phyloP scores from a whole-genome alignment of 768 basidiomycete genomes.

The Tephrocybe sp. region DNA sequence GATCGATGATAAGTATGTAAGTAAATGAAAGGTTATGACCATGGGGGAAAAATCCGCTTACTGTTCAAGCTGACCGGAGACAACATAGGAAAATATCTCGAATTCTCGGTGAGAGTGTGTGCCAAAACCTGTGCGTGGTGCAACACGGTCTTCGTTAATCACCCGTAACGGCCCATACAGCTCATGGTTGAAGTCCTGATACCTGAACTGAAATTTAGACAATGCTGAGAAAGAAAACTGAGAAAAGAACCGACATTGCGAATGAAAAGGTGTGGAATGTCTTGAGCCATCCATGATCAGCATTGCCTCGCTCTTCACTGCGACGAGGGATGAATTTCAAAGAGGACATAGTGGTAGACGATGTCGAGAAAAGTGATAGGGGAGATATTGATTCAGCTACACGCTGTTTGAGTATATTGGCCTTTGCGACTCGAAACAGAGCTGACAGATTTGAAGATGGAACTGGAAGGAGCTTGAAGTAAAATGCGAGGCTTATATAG shows the following conservation, averaged over 20 bases:
- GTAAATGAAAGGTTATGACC: not conserved
- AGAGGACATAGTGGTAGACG: conserved; percentile 16
- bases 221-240: not conserved
- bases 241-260: conserved; percentile 44
- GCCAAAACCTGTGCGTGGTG: conserved; percentile 75
- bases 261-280: conserved; percentile 86
- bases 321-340: conserved; percentile 48
- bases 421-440: conserved; percentile 34
- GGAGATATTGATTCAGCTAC: conserved; percentile 13
- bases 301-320: conserved; percentile 65
- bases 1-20: conserved; percentile 2
- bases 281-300: conserved; percentile 85
- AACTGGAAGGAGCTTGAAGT: conserved; percentile 28
- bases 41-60: conserved; percentile 29
- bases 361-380: conserved; percentile 11
- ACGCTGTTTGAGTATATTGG: conserved; percentile 27
- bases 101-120: conserved; percentile 81
- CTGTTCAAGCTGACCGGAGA: conserved; percentile 81
- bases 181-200: conserved; percentile 55
- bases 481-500: conserved; percentile 39
- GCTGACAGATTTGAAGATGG: conserved; percentile 33
- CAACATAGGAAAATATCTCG: conserved; percentile 90
- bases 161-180: conserved; percentile 78
- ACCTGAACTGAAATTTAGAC: conserved; percentile 32
- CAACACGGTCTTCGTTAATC: conserved; percentile 92